Percentiles rank a stretch among this genome's conserved stretches.
phyloP scores from a whole-genome alignment of 106 monocot species.

The Gastrodia elata region DNA sequence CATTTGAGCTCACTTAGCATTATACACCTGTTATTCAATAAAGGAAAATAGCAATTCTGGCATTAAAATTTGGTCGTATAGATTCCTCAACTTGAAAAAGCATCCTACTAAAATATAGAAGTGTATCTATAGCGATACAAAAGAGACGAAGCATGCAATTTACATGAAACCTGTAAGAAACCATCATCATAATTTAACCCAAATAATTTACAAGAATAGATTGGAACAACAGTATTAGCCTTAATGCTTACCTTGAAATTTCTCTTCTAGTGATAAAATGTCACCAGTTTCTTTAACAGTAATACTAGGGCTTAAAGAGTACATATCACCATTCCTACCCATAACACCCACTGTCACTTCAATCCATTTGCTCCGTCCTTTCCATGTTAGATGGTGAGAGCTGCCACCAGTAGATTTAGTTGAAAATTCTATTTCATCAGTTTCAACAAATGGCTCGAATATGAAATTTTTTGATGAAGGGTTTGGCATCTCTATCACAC shows the following conservation, averaged over 20 bases:
- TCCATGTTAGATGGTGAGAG: conserved; percentile 47
- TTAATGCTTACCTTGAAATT: conserved; percentile 81
- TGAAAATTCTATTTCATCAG: conserved; percentile 75
- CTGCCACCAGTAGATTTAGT: conserved; percentile 25
- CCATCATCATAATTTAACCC: neutral
- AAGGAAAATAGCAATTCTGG: too few relatives aligned
- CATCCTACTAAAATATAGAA: neutral
- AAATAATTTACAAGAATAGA: neutral
- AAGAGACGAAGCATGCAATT: neutral
- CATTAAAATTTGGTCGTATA: too few relatives aligned
- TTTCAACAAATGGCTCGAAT: conserved; percentile 90
- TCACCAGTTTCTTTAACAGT: conserved; percentile 92
- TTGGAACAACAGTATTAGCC: neutral
- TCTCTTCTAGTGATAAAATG: conserved; percentile 89
- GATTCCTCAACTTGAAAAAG: too few relatives aligned
- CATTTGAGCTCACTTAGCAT: too few relatives aligned
- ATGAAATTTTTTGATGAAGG: conserved; percentile 54
- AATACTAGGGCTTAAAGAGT: conserved; percentile 75
- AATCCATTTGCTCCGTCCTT: conserved; percentile 69
- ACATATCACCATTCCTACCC: conserved; percentile 60
- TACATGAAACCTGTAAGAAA: neutral
- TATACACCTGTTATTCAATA: too few relatives aligned
- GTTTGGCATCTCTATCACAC: conserved; percentile 85
- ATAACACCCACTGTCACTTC: conserved; percentile 89
- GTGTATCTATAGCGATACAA: neutral